Evolutionary conservation across 164 flowering plant species (phyloP), one percentile per base, ranked within the genome.

Genomic region (Magnolia sinica): DNA sequence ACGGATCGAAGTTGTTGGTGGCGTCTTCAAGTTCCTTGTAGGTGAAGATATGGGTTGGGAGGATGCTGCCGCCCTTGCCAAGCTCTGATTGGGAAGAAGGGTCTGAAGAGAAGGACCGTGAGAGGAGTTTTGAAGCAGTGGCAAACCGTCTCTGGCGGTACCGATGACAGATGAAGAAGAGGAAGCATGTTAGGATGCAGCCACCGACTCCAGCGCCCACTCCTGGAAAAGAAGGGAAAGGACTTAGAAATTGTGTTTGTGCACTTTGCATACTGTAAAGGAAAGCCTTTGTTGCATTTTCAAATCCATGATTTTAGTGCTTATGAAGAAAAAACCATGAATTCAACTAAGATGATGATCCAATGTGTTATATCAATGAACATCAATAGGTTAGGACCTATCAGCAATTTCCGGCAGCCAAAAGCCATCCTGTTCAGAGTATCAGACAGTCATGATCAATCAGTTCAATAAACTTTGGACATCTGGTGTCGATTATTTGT

Each of bases 1-100:
- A 71, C 24, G 73, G 22, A 64, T 76, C 77, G 18, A 85, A 85
- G 69, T 80, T 68, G 77, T 80, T 58, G 52, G 87, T 85, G 66
- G 87, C 87, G 37, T 82, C 83, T 76, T 82, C 78, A 27, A 85
- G 87, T 51, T 85, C 87, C 10, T 23, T 11, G 68, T 83, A 79
- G 13, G 76, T 58, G 79, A 83, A 83, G 63, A 83, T 22, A 13
- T 73, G 82, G 65, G 77, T 79, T 68, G 71, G 71, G 8, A 68
- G 31, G 71, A 68, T 68, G 50, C 49, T 50, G 67, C 72, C 67
- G 13, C 52, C 31, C 22, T 78, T 31, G 50, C 80, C 84, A 2
- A 68, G 27, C 72, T 76, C 82, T 19, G 37, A 58, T 45, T 70
- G 67, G 8, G 23, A 77, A 13, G 67, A 45, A 4, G 37, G 45